Conservation (phyloP, 306 rosid genomes). For the Myrica gale region DNA sequence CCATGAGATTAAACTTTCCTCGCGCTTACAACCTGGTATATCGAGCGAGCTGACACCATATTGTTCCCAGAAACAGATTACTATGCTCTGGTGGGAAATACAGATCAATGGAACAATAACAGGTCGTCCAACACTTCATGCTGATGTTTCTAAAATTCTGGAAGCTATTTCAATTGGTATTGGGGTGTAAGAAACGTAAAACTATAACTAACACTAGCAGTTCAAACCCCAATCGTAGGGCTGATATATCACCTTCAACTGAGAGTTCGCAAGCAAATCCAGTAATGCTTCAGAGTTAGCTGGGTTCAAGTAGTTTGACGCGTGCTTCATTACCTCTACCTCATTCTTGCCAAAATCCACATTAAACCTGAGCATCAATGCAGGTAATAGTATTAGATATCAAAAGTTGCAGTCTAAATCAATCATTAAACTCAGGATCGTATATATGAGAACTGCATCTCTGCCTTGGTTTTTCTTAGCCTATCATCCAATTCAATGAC, state of each 20-base stretch:
- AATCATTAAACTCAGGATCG: conserved; percentile 8
- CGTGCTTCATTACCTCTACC: conserved; percentile 74
- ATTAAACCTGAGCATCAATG: conserved; percentile 62
- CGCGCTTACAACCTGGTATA: not conserved
- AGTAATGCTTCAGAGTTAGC: conserved; percentile 60
- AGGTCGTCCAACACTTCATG: not conserved
- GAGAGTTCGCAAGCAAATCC: conserved; percentile 67
- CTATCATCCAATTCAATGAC: not conserved
- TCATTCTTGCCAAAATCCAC: conserved; percentile 84
- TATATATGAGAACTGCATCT: not conserved
- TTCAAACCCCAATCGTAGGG: conserved; percentile 85
- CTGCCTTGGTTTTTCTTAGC: not conserved
- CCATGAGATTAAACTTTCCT: not conserved
- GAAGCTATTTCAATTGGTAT: conserved; percentile 19
- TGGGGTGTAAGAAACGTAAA: conserved; percentile 23
- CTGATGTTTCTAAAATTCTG: conserved; percentile 10
- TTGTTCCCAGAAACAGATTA: not conserved
- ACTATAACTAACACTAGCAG: conserved; percentile 35
- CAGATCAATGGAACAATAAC: not conserved
- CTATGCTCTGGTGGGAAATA: not conserved
- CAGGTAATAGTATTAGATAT: conserved; percentile 8
- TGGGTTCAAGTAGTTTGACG: conserved; percentile 72
- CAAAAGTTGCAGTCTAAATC: conserved; percentile 10
- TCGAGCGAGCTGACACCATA: not conserved
- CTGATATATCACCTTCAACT: conserved; percentile 79